A percentile compares a stretch with the other conserved stretches of the same genome.
Conservation (phyloP, 2,329 filamentous ascomycete species). For the Cercospora brassicicola region DNA sequence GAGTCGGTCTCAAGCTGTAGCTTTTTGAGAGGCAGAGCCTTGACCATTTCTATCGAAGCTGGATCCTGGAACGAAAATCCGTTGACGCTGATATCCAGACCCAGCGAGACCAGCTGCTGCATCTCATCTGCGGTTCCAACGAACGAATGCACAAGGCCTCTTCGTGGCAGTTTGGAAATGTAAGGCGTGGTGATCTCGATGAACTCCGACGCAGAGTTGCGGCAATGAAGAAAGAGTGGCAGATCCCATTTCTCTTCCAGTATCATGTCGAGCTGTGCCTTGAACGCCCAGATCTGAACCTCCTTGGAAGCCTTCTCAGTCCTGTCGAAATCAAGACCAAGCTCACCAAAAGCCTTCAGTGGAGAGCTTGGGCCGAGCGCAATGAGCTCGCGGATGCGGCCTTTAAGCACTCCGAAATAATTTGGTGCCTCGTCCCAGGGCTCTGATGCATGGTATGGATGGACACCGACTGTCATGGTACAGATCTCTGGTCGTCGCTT, state of each 20-base stretch:
- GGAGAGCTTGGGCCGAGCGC: conserved; percentile 23
- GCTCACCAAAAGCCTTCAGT: conserved; percentile 52
- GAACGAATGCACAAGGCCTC: conserved; percentile 46
- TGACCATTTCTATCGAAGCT: conserved; percentile 47
- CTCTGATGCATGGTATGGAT: conserved; percentile 53
- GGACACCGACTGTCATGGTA: conserved; percentile 52
- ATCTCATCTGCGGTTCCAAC: conserved; percentile 46
- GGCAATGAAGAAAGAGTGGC: conserved; percentile 48
- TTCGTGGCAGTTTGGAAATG: conserved; percentile 39
- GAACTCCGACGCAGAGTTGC: conserved; percentile 49
- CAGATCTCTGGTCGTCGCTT: conserved; percentile 36
- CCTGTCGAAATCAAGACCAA: conserved; percentile 55
- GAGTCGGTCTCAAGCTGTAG: conserved; percentile 53
- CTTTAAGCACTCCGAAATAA: conserved; percentile 32
- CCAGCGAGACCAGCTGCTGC: conserved; percentile 41
- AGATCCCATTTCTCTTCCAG: conserved; percentile 38
- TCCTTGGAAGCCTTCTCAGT: conserved; percentile 47
- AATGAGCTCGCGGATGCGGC: conserved; percentile 30
- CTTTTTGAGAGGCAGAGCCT: conserved; percentile 43
- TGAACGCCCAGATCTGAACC: conserved; percentile 45
- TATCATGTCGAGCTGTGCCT: conserved; percentile 46
- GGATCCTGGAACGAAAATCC: conserved; percentile 49
- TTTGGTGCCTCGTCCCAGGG: conserved; percentile 38
- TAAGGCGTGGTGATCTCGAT: conserved; percentile 46
- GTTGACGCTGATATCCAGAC: conserved; percentile 52